Conservation (phyloP, 2,329 filamentous ascomycete species). For the Tolypocladium inflatum region DNA sequence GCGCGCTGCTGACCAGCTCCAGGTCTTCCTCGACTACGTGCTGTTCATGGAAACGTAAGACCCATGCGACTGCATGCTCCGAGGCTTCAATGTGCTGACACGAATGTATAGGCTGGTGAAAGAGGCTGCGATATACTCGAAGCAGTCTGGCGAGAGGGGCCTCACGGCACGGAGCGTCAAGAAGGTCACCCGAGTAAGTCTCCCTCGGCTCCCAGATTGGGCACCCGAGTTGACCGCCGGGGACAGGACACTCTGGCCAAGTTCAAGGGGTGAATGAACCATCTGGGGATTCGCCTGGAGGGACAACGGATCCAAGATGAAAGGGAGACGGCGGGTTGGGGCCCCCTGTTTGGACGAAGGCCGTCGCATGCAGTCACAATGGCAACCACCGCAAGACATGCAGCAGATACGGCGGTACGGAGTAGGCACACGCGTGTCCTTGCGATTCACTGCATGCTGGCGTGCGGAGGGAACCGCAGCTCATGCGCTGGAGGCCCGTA, state of each 20-base stretch:
- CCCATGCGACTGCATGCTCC: background rate
- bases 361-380: background rate
- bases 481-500: background rate
- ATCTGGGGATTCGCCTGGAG: background rate
- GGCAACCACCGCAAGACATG: background rate
- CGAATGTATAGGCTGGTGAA: conserved; percentile 54
- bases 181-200: conserved; percentile 61
- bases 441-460: background rate
- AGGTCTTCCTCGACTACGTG: conserved; percentile 81
- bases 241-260: conserved; percentile 55
- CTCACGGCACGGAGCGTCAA: conserved; percentile 68
- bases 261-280: conserved; percentile 50
- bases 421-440: background rate
- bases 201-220: background rate
- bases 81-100: background rate
- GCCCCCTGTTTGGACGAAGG: background rate
- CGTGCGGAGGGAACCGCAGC: background rate
- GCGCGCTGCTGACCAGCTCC: conserved; percentile 13
- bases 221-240: background rate
- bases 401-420: background rate
- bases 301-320: background rate
- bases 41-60: conserved; percentile 63
- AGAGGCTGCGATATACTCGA: conserved; percentile 68
- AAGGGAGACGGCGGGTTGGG: background rate
- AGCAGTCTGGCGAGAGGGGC: conserved; percentile 61